Evolutionary conservation across 2,329 filamentous ascomycete species (phyloP).

Genomic region (Chrysosporium queenslandicum): DNA sequence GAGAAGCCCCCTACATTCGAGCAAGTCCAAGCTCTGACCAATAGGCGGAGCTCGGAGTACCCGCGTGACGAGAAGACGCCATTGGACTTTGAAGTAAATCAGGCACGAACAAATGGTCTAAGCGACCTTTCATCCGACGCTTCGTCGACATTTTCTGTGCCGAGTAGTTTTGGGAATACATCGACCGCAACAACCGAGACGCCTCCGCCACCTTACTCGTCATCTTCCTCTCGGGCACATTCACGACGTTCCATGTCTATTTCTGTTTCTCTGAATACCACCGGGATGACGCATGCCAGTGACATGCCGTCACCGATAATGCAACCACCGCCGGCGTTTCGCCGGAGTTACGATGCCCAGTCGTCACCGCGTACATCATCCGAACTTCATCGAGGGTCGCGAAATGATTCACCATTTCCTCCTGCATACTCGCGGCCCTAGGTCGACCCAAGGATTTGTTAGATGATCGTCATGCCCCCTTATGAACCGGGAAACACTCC

Average conservation of each 20-base stretch:
- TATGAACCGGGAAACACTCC: background rate
- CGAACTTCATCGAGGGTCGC: background rate
- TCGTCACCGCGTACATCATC: background rate
- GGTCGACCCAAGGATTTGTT: background rate
- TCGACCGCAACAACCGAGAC: conserved; percentile 37
- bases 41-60: conserved; percentile 9
- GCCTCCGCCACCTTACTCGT: conserved; percentile 35
- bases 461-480: background rate
- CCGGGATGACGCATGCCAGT: conserved; percentile 9
- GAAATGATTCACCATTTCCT: background rate
- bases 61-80: conserved; percentile 27
- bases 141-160: conserved; percentile 35
- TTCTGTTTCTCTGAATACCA: conserved; percentile 24
- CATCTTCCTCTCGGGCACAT: conserved; percentile 24
- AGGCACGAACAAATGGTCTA: background rate
- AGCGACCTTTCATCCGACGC: conserved; percentile 30
- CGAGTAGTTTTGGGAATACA: conserved; percentile 37
- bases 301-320: conserved; percentile 19
- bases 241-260: conserved; percentile 24
- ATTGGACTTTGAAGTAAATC: conserved; percentile 20
- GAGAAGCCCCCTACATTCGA: conserved; percentile 33
- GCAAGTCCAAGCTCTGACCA: conserved; percentile 23
- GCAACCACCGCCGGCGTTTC: conserved; percentile 23
- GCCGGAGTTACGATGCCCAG: conserved; percentile 12
- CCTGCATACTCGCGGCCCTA: conserved; percentile 6